Conservation (phyloP, 2,329 filamentous ascomycete species). For the Xylaria sp. region DNA sequence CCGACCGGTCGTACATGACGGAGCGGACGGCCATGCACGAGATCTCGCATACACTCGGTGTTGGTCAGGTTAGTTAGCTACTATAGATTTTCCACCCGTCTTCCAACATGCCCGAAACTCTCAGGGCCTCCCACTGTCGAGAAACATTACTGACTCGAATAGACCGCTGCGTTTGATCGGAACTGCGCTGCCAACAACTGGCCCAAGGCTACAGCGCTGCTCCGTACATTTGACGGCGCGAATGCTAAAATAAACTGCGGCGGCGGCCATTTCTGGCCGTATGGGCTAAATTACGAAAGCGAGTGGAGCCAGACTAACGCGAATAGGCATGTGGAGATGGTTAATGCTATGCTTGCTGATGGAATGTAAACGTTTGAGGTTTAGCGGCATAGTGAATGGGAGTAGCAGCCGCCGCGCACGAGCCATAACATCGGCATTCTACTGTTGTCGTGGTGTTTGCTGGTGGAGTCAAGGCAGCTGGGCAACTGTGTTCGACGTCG, state of each 20-base stretch:
- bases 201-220: constrained; percentile 47
- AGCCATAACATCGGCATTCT: too few species aligned
- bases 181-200: constrained; percentile 49
- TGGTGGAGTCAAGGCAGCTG: too few species aligned
- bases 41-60: constrained; percentile 53
- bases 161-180: constrained; percentile 47
- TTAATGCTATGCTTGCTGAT: constrained; percentile 53
- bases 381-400: not conserved
- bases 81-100: too few species aligned
- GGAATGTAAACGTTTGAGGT: constrained; percentile 38
- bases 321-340: constrained; percentile 49
- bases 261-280: constrained; percentile 48
- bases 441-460: too few species aligned
- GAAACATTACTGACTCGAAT: too few species aligned
- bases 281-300: constrained; percentile 49
- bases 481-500: too few species aligned
- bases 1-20: constrained; percentile 53
- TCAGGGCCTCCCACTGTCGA: too few species aligned
- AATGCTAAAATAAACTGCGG: constrained; percentile 42
- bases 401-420: too few species aligned
- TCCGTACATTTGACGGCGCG: constrained; percentile 49
- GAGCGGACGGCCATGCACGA: constrained; percentile 56
- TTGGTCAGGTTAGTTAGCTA: too few species aligned
- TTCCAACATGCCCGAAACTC: too few species aligned
- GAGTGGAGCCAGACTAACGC: constrained; percentile 54